Conservation (phyloP, 352 stramenopile species). For the Globisporangium ultimum region DNA sequence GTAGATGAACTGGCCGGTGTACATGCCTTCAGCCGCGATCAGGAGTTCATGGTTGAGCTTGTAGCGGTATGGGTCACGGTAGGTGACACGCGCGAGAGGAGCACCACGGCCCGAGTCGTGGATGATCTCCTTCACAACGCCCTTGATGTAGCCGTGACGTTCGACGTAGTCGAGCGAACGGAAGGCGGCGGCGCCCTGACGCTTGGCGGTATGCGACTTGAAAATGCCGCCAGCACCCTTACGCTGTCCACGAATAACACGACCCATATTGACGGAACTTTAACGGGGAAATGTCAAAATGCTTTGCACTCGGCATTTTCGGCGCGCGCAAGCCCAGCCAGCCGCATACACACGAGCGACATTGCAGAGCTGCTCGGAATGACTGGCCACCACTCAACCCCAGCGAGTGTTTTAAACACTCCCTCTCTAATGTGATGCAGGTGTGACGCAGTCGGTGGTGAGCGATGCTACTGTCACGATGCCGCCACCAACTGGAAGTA, state of each 20-base stretch:
- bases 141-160: slow-evolving; percentile 97
- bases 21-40: slow-evolving; percentile 97
- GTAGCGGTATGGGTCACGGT: slow-evolving; percentile 90
- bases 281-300: slow-evolving; percentile 82
- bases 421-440: neutral
- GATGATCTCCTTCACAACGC: slow-evolving; percentile 98
- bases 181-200: slow-evolving; percentile 73
- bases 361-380: neutral
- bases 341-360: slow-evolving; percentile 10
- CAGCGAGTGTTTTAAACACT: neutral
- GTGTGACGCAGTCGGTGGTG: neutral
- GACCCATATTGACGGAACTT: slow-evolving; percentile 65
- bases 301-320: slow-evolving; percentile 8
- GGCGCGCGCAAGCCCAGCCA: slow-evolving; percentile 18
- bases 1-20: slow-evolving; percentile 99
- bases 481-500: neutral
- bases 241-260: slow-evolving; percentile 87
- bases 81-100: slow-evolving; percentile 94
- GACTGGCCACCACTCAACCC: slow-evolving; percentile 10
- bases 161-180: slow-evolving; percentile 90
- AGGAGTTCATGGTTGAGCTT: slow-evolving; percentile 95
- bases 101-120: slow-evolving; percentile 98
- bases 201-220: slow-evolving; percentile 80
- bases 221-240: slow-evolving; percentile 85
- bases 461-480: neutral